Evolutionary conservation across 768 basidiomycete genomes (phyloP), one percentile per base, ranked within the genome.

Genomic region (Tulasnella sp.): DNA sequence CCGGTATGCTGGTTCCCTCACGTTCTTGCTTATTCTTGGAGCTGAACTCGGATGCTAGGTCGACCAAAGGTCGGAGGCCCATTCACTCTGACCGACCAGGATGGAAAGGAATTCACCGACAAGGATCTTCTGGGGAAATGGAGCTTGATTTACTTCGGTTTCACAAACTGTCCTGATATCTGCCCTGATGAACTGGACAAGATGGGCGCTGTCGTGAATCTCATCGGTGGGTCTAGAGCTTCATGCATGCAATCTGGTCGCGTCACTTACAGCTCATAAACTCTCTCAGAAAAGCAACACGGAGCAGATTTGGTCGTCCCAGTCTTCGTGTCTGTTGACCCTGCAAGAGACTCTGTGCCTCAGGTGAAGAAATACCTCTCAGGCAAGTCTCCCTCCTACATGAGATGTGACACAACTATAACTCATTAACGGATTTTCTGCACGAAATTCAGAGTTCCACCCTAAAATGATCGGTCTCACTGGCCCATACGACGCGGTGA

Each of bases 91-190:
- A 86, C 83, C 5, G 86, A 88, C 7, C 88, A 90, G 63, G 81
- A 87, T 9, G 88, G 87, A 71, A 81, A 84, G 70, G 80, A 86
- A 0, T 98, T 94, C 81, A 90, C 94, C 1, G 90, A 98, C 62
- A 81, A 90, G 70, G 86, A 96, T 77, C 82, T 98, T 62, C 80
- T 90, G 32, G 95, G 95, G 40, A 91, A 92, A 82, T 98, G 93
- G 93, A 90, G 85, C n/a, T 81, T 93, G 73, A 85, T 92, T 62
- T 93, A 98, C 82, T 99, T 99, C 81, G 97, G 97, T n/a, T 99
- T 98, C 83, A 95, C 96, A 36, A 96, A 99, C 80, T 99, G 97
- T 80, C 96, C 97, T 6, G 97, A 99, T 80, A 98, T 99, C 69
- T 99, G 97, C 78, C 97, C 97, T 1, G 92, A 95, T 70, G 96